Evolutionary conservation across 164 flowering plant species (phyloP).

Genomic region (Dillenia turbinata): DNA sequence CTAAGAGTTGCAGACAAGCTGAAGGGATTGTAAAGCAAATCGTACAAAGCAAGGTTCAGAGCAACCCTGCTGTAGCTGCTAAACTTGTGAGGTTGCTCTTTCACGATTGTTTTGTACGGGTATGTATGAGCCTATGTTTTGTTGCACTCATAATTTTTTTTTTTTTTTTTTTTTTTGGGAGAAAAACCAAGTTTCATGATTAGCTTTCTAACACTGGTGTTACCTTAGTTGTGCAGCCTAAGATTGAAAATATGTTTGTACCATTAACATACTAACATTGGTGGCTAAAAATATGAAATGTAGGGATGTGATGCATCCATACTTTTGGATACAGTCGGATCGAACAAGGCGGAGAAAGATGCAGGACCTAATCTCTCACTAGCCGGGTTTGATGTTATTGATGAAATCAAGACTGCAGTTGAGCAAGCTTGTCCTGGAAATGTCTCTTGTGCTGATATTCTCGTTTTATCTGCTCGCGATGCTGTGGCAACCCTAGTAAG

Average conservation of each 20-base stretch:
- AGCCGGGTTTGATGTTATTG: conserved; percentile 20
- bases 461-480: conserved; percentile 26
- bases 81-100: conserved; percentile 18
- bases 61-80: conserved; percentile 12
- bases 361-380: conserved; percentile 18
- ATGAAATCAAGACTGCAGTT: conserved; percentile 14
- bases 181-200: neutral
- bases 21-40: conserved; percentile 20
- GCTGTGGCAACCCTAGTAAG: conserved; percentile 21
- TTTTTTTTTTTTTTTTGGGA: too few relatives aligned
- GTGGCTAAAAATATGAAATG: neutral
- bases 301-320: conserved; percentile 31
- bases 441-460: conserved; percentile 27
- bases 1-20: conserved; percentile 19
- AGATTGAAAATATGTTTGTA: neutral
- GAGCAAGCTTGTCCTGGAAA: conserved; percentile 14
- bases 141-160: neutral
- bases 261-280: neutral
- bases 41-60: conserved; percentile 10
- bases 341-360: conserved; percentile 16
- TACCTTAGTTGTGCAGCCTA: too few relatives aligned
- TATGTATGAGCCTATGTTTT: neutral
- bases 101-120: conserved; percentile 30
- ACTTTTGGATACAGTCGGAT: conserved; percentile 11
- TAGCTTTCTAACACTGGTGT: neutral